Evolutionary conservation across 1,284 basidiomycete genomes (phyloP).

Genomic region (Pascua guehoae): DNA sequence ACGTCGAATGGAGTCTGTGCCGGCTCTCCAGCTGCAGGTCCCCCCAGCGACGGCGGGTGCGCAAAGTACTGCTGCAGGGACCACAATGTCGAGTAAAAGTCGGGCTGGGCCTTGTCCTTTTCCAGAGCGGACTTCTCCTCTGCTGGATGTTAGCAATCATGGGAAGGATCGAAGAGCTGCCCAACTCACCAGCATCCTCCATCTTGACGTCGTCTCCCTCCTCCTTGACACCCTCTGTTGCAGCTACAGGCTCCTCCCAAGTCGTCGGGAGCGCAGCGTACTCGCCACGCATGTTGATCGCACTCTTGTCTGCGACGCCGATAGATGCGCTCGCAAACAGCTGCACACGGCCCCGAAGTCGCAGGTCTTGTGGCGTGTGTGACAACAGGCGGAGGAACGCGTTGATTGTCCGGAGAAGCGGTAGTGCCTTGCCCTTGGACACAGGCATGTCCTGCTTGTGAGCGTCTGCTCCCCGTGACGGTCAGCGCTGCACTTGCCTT

Average conservation of each 20-base stretch:
- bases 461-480: too few species aligned
- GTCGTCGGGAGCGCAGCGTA: constrained; percentile 37
- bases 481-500: constrained; percentile 3
- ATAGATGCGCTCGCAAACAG: constrained; percentile 42
- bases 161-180: too few species aligned
- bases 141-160: too few species aligned
- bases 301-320: constrained; percentile 43
- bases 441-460: constrained; percentile 34
- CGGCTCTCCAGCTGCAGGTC: constrained; percentile 23
- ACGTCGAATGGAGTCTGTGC: constrained; percentile 31
- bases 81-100: constrained; percentile 48
- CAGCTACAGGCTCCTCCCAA: constrained; percentile 30
- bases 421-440: constrained; percentile 43
- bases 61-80: constrained; percentile 47
- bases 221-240: constrained; percentile 1
- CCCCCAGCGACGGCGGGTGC: constrained; percentile 40
- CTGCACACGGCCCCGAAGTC: constrained; percentile 42
- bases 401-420: constrained; percentile 41
- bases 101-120: constrained; percentile 17
- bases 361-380: constrained; percentile 39
- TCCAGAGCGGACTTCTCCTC: neutral
- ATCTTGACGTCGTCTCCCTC: constrained; percentile 25
- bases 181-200: constrained; percentile 9
- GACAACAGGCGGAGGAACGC: constrained; percentile 40
- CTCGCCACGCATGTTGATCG: constrained; percentile 44